Percentiles rank a stretch among this genome's conserved stretches.
Conservation (phyloP, 129 eudicot species). For the Saposhnikovia divaricata region DNA sequence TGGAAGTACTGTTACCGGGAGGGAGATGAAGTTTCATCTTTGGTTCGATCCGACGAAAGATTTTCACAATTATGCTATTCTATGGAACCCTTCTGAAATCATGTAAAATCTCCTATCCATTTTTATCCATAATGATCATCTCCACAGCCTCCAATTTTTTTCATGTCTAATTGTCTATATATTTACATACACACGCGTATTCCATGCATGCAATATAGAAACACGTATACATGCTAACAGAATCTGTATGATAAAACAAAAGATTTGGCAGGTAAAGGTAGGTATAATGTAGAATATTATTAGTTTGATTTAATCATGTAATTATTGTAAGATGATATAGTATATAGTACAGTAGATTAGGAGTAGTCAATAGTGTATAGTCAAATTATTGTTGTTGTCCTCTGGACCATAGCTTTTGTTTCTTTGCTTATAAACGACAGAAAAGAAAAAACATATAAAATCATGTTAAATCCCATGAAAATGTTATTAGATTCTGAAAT, state of each 20-base stretch:
- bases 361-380: background rate
- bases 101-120: conserved; percentile 33
- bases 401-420: background rate
- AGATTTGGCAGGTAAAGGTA: background rate
- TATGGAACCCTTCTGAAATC: conserved; percentile 74
- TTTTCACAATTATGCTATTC: conserved; percentile 75
- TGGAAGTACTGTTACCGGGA: conserved; percentile 49
- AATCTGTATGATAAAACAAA: background rate
- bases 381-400: background rate
- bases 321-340: background rate
- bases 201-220: background rate
- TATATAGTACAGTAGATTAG: too few relatives aligned
- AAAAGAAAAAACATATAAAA: background rate
- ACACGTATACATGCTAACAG: background rate
- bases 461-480: background rate
- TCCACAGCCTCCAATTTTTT: background rate
- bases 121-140: background rate
- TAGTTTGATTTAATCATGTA: background rate
- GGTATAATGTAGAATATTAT: background rate
- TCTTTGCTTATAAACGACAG: background rate
- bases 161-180: too few relatives aligned
- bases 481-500: background rate
- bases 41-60: conserved; percentile 84
- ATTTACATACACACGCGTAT: background rate
- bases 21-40: conserved; percentile 70